Conservation (phyloP, 2,329 filamentous ascomycete genomes). For the Claviceps citrina region DNA sequence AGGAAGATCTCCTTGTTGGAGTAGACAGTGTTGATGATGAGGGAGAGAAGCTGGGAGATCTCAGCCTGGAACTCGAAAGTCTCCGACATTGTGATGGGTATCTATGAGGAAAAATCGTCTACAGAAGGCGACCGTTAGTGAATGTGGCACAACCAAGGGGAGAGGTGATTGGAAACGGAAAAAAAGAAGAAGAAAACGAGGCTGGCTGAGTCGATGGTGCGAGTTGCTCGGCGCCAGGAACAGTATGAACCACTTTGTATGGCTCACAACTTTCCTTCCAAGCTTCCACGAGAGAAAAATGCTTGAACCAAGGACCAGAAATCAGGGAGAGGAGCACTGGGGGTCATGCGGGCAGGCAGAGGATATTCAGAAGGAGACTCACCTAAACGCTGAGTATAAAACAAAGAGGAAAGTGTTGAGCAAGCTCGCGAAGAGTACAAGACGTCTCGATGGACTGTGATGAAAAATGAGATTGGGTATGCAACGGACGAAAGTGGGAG, state of each 20-base stretch:
- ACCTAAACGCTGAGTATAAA: constrained; percentile 11
- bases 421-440: constrained; percentile 3
- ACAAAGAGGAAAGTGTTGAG: constrained; percentile 6
- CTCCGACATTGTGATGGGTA: constrained; percentile 64
- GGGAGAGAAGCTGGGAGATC: constrained; percentile 98
- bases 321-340: background rate
- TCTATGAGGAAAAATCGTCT: constrained; percentile 15
- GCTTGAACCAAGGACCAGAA: background rate
- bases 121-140: background rate
- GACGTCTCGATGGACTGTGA: constrained; percentile 11
- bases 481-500: constrained; percentile 5
- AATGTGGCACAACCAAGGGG: no score
- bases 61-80: constrained; percentile 99
- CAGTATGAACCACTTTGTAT: background rate
- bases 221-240: background rate
- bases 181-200: background rate
- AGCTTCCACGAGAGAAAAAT: background rate
- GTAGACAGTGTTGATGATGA: constrained; percentile 99
- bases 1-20: constrained; percentile 99
- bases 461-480: background rate
- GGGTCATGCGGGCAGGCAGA: background rate
- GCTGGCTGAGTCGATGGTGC: background rate
- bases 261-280: background rate
- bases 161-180: no score
- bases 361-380: constrained; percentile 5